Evolutionary conservation across 2,329 filamentous ascomycete species (phyloP), one percentile per base, ranked within the genome.

Genomic region (Aspergillus vadensis): DNA sequence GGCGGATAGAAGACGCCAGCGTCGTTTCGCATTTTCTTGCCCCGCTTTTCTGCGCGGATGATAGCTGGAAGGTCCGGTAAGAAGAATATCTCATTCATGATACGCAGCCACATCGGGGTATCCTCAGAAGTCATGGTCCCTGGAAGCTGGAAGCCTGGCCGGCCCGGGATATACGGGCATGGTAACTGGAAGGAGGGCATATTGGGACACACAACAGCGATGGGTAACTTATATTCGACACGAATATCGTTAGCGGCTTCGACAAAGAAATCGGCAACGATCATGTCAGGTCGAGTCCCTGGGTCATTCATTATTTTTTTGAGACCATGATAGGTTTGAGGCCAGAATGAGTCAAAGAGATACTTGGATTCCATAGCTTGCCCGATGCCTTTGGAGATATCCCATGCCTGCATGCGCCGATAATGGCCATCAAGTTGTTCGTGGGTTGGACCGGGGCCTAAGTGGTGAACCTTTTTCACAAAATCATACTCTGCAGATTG

Each of bases 211-310:
- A 79, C 67, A 25, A 73, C 69, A 9, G 78, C 77, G 4, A 80
- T 66, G 2, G 78, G 78, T 4, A 81, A 60, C 14, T 67, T 64
- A 38, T 74, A 74, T 63, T 80, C 69, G 19, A 66, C 60, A 5
- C 74, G 70, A 50, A 81, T 78, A 57, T 81, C 80, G 47, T 72
- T 67, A 2, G 72, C 77, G 0, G 77, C 78, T 8, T 81, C 78
- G 36, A 76, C 77, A 39, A 80, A 79, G 69, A 79, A 81, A 57
- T 81, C 80, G 0, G 77, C 76, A 3, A 82, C 58, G 25, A 81
- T 77, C 57, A 81, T 71, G 63, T 76, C 72, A 0, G 79, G 79
- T 12, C 67, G 64, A 2, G 66, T 71, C 1, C 57, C 63, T 5
- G 61, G 53, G 36, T 61, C 57, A 2, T 63, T 47, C 59, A 71